Evolutionary conservation across 2,329 filamentous ascomycete species (phyloP), one percentile per base, ranked within the genome.

Genomic region (Aspergillus floridensis): DNA sequence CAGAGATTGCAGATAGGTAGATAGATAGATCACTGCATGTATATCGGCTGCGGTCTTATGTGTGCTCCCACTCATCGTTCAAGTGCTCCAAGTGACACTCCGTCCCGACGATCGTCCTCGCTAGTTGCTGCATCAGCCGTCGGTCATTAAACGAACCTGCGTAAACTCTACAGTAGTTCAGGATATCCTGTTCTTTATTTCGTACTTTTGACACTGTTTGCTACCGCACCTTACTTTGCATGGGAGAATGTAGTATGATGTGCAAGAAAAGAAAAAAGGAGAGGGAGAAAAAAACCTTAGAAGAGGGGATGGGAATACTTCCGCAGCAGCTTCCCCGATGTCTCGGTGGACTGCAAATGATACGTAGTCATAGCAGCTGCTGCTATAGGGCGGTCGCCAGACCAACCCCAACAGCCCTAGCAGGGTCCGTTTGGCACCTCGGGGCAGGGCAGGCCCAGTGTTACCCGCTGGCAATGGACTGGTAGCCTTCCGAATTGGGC

Each of bases 131-230:
- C 53, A 46, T 32, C 19, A 35, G 53, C 53, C 14, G 26, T 48
- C 26, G 38, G 41, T 47, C 22, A 46, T 54, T 16, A 19, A 47
- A 26, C 53, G 21, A 48, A 47, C 41, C 47, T 55, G 53, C 53
- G 48, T 55, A 47, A 55, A 55, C 44, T 55, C 53, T 55, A 55
- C 53, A 55, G 53, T 55, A 55, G 53, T 55, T 31, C 41, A 29
- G 53, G 26, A 21, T 55, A 55, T 48, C 29, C 53, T 35, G 53
- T 41, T 44, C 32, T 31, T 47, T 26, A 55, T 14, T 47, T 35
- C 19, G 41, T 48, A 19, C 44, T 55, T 55, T 35, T 48, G 44
- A 48, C 29, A 55, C 29, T 19, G 26, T n/a, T 7, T 41, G 38
- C 16, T 8, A 16, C 38, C n/a, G 16, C 16, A 3, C 38, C 16